phyloP scores from a whole-genome alignment of 2,329 filamentous ascomycete genomes.

The Trichoderma simmonsii region DNA sequence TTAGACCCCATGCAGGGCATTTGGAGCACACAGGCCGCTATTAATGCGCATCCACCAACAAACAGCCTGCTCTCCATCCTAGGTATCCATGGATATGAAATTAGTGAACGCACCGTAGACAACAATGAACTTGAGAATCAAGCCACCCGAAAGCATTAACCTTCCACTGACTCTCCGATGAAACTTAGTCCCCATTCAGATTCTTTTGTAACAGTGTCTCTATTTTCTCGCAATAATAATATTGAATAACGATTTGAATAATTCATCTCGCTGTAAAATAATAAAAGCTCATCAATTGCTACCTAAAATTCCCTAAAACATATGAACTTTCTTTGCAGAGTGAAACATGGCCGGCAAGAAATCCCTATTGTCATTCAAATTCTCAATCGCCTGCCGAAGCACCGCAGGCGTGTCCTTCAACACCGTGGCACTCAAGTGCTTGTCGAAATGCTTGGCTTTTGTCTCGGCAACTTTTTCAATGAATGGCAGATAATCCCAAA shows the following conservation, averaged over 20 bases:
- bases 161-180: too few relatives aligned
- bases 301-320: background rate
- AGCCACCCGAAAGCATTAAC: too few relatives aligned
- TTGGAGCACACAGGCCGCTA: too few relatives aligned
- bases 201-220: background rate
- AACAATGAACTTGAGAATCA: too few relatives aligned
- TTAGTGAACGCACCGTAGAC: too few relatives aligned
- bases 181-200: too few relatives aligned
- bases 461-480: slow-evolving; percentile 4
- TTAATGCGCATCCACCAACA: too few relatives aligned
- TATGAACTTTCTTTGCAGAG: slow-evolving; percentile 17
- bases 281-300: background rate
- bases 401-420: slow-evolving; percentile 17
- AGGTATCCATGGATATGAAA: too few relatives aligned
- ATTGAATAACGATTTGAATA: background rate
- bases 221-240: background rate
- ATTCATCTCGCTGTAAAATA: background rate
- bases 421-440: slow-evolving; percentile 13
- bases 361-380: slow-evolving; percentile 19
- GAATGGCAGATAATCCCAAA: slow-evolving; percentile 1
- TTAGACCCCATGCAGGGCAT: too few relatives aligned
- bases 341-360: slow-evolving; percentile 21
- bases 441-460: slow-evolving; percentile 2
- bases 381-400: slow-evolving; percentile 20
- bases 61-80: too few relatives aligned